Evolutionary conservation across 768 basidiomycete genomes (phyloP), one percentile per base, ranked within the genome.

Genomic region (Pholiota conissans): DNA sequence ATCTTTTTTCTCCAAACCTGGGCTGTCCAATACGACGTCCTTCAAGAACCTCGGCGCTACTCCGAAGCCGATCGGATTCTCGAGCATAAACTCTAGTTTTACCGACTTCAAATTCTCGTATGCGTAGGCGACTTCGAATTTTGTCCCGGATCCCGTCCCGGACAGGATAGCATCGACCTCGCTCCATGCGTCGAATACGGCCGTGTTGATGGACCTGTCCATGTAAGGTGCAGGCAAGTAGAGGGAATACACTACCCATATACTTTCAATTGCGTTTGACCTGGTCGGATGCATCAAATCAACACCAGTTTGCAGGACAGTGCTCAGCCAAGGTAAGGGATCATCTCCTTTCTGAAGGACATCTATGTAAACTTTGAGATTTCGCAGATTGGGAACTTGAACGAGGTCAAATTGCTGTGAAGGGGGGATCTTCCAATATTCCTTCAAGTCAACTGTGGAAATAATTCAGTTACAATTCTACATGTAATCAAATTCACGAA

Each of bases 171-270:
- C 48, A 30, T 72, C 71, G 10, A 71, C 66, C 3, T 64, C 65
- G 18, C 57, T 53, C 69, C 71, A 72, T 28, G 45, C 61, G 1
- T 61, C 59, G 51, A 72, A 69, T 47, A 67, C 65, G 1, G 63
- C 59, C 9, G 66, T 68, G 40, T 67, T 65, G 26, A 61, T 50
- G 8, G 65, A 67, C 27, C 63, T 63, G 54, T 72, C 68, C 67
- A 72, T 70, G 56, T 70, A 72, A 3, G 69, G 69, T 24, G 64
- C 64, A 1, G 71, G 71, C 40, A 72, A 65, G 42, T 69, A 72
- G 0, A 70, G 27, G 32, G 64, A 58, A 57, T 70, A 70, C 18
- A 65, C 55, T 47, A 72, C 57, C 54, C 60, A 59, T 29, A 70
- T 60, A 2, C 40, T 28, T 9, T 60, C 52, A 20, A 72, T 52